Base-by-base conservation (phyloP, 768 basidiomycete genomes). In the Kwoniella sp. region DNA sequence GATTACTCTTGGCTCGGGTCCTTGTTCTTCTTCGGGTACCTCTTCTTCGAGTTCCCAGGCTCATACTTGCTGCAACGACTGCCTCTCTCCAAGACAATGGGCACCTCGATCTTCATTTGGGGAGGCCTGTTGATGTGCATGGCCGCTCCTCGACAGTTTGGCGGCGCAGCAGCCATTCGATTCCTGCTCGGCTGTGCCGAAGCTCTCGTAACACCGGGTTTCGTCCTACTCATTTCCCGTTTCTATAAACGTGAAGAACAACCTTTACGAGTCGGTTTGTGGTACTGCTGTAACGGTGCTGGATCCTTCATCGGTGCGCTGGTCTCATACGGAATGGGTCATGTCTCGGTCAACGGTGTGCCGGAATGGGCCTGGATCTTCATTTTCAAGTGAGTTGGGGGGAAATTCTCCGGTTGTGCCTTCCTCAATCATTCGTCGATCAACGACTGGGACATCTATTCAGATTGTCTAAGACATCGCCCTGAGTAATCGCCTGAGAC, bases 211-310 rank as follows among this genome's bases (percentile, higher is more conserved):
- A 73, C 72, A 10, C 72, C 72, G n/a, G 72, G 69, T 9, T 73
- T 73, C 52, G 67, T 73, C 15, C 54, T 73, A 15, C 63, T 73
- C 37, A 63, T 70, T 46, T 60, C 65, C 17, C 48, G 67, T 1
- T 73, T 70, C 56, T 73, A 70, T 49, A 70, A 68, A 51, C 48
- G 69, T 12, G 72, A 73, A 33, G 72, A 73, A 53, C 72, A 73
- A 33, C 72, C 72, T 1, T 59, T 73, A 24, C 59, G 72, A 33
- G 72, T 68, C 26, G 69, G 72, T 7, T 33, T 73, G 27, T 73
- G 67, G 67, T 73, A 70, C 33, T 68, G 66, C 61, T 65, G 66
- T 30, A 69, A 69, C 29, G 72, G 72, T 29, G 51, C 63, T 5
- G 72, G 72, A 15, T 59, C 62, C 1, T 64, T 68, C 30, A 56